phyloP scores from a whole-genome alignment of 768 basidiomycete species.

The Leccinum olivaceopallidum region DNA sequence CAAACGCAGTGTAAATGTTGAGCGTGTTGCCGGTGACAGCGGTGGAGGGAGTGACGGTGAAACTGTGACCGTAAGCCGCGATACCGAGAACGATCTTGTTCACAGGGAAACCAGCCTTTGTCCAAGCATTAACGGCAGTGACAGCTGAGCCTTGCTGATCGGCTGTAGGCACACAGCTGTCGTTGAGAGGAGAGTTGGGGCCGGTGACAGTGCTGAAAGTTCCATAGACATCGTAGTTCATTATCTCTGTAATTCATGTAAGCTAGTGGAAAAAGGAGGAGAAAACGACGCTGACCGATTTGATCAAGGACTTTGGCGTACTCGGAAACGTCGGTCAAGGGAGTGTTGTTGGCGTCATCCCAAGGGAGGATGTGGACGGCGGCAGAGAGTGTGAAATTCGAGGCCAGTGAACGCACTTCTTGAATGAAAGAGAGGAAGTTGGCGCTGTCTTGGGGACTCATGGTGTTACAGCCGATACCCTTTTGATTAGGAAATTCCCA shows the following conservation, averaged over 20 bases:
- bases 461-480: conserved; percentile 71
- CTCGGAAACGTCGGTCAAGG: conserved; percentile 59
- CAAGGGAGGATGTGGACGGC: conserved; percentile 72
- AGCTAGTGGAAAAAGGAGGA: neutral
- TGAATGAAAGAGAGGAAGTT: conserved; percentile 82
- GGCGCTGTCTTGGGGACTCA: conserved; percentile 62
- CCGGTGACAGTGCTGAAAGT: conserved; percentile 58
- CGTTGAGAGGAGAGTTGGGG: conserved; percentile 81
- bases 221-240: conserved; percentile 72
- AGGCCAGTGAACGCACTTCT: conserved; percentile 57
- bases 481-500: conserved; percentile 82
- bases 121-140: conserved; percentile 75
- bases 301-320: conserved; percentile 75
- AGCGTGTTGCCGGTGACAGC: conserved; percentile 31
- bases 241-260: conserved; percentile 48
- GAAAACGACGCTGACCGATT: conserved; percentile 46
- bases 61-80: conserved; percentile 83
- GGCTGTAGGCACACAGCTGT: conserved; percentile 63
- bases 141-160: conserved; percentile 74
- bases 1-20: conserved; percentile 53
- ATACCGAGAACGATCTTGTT: conserved; percentile 79
- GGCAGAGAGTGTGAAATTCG: conserved; percentile 68
- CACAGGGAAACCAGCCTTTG: conserved; percentile 71
- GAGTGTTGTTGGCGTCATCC: conserved; percentile 52
- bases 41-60: conserved; percentile 33